Evolutionary conservation across 768 basidiomycete species (phyloP).

Genomic region (Suillus discolor): DNA sequence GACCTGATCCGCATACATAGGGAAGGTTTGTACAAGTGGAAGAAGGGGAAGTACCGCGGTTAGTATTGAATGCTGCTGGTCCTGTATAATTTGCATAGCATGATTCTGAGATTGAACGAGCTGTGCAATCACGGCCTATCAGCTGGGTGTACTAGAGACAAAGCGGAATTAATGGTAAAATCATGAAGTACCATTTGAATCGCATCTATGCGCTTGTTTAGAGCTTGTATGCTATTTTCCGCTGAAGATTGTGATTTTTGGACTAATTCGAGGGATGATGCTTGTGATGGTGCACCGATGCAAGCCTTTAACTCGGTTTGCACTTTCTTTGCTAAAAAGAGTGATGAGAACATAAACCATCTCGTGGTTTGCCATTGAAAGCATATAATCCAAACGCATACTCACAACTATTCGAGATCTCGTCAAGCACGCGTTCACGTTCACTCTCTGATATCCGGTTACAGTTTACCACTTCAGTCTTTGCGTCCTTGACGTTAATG

Average conservation of each 20-base stretch:
- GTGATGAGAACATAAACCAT: conserved; percentile 16
- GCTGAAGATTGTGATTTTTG: conserved; percentile 43
- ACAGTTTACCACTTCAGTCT: conserved; percentile 52
- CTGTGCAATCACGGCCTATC: conserved; percentile 23
- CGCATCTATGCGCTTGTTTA: conserved; percentile 59
- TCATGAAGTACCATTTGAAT: conserved; percentile 47
- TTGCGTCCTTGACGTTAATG: conserved; percentile 51
- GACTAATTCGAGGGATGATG: conserved; percentile 38
- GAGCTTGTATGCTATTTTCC: conserved; percentile 40
- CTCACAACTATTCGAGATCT: conserved; percentile 59
- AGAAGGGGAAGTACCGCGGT: conserved; percentile 58
- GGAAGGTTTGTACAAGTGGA: conserved; percentile 61
- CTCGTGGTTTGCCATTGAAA: conserved; percentile 17
- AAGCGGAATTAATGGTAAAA: conserved; percentile 17
- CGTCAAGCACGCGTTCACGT: conserved; percentile 55
- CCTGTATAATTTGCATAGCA: conserved; percentile 46
- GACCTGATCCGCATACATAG: conserved; percentile 49
- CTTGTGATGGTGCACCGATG: conserved; percentile 60
- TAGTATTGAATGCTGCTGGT: conserved; percentile 61
- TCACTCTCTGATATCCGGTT: conserved; percentile 62
- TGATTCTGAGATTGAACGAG: conserved; percentile 56
- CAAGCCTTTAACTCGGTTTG: conserved; percentile 62
- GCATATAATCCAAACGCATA: conserved; percentile 14
- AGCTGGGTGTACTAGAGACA: conserved; percentile 23
- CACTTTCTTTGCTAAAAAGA: conserved; percentile 55